Percentiles rank a stretch among this genome's conserved stretches.
Evolutionary conservation across 2,329 filamentous ascomycete species (phyloP).

Genomic region (Lachnellula willkommii): DNA sequence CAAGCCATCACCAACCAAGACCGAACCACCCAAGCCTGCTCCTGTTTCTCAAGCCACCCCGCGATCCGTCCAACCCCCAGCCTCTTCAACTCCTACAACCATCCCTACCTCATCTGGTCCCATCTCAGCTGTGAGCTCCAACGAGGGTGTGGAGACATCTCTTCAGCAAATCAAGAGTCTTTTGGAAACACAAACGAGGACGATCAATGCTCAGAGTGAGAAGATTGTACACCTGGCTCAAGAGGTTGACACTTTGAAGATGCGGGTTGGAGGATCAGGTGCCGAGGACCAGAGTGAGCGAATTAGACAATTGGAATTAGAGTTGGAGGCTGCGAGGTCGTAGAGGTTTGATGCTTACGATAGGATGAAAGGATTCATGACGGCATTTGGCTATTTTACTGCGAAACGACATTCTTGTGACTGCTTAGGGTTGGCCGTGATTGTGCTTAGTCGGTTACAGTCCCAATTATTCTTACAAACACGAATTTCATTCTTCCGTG

Average conservation of each 20-base stretch:
- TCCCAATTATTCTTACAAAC: too few relatives aligned
- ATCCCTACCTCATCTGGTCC: slow-evolving; percentile 37
- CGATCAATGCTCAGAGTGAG: slow-evolving; percentile 71
- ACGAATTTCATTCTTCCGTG: too few relatives aligned
- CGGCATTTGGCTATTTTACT: not conserved
- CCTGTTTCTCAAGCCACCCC: slow-evolving; percentile 23
- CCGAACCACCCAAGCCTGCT: slow-evolving; percentile 29
- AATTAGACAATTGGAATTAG: slow-evolving; percentile 62
- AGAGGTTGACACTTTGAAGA: slow-evolving; percentile 78
- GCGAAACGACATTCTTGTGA: not conserved
- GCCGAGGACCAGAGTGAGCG: slow-evolving; percentile 61
- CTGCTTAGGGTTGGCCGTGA: not conserved
- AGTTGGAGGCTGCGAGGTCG: slow-evolving; percentile 59
- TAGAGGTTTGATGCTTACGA: slow-evolving; percentile 4
- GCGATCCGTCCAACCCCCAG: slow-evolving; percentile 16
- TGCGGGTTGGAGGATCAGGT: slow-evolving; percentile 53
- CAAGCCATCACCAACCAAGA: slow-evolving; percentile 24
- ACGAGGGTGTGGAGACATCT: slow-evolving; percentile 53
- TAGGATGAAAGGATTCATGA: not conserved
- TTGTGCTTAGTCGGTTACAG: too few relatives aligned
- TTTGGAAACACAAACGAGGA: slow-evolving; percentile 69
- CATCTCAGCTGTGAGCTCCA: slow-evolving; percentile 31
- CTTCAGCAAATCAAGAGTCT: slow-evolving; percentile 73
- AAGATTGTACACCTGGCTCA: slow-evolving; percentile 65
- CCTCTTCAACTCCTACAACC: slow-evolving; percentile 22